These are phyloP conservation scores for Ascoidea asiatica DNA, from an alignment of 805 yeast species.

Conservation along the genomic window DNA sequence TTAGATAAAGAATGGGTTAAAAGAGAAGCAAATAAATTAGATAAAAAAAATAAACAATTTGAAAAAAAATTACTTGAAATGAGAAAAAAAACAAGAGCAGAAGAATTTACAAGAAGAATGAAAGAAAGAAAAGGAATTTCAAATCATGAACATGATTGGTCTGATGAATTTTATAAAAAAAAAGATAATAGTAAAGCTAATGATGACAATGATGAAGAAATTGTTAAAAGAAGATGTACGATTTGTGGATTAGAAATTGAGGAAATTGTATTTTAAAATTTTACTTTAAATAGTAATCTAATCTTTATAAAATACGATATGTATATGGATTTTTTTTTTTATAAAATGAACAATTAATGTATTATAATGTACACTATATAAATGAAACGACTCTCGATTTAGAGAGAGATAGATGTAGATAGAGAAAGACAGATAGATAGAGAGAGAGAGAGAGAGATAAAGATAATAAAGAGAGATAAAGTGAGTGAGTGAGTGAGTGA, in stretches of 20 bases:
- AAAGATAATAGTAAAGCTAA: slow-evolving; percentile 21
- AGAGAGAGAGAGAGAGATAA: no score
- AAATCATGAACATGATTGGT: slow-evolving; percentile 68
- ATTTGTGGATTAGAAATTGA: slow-evolving; percentile 80
- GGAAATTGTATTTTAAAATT: slow-evolving; percentile 45
- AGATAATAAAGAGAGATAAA: no score
- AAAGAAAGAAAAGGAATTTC: slow-evolving; percentile 46
- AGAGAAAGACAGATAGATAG: no score
- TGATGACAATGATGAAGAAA: slow-evolving; percentile 23
- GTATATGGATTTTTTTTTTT: no score
- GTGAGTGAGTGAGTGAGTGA: no score
- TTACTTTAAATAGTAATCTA: no score
- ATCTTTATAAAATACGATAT: no score
- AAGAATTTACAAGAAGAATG: slow-evolving; percentile 62
- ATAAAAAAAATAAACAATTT: slow-evolving; percentile 67
- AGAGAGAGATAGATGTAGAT: no score
- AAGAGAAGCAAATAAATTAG: slow-evolving; percentile 58
- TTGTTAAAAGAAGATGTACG: slow-evolving; percentile 49
- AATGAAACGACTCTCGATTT: no score
- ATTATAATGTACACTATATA: no score
- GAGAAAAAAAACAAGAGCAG: slow-evolving; percentile 88
- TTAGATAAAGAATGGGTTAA: slow-evolving; percentile 88
- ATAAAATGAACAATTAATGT: no score
- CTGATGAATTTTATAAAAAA: slow-evolving; percentile 36
- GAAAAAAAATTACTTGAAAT: slow-evolving; percentile 70